A percentile compares a stretch with the other conserved stretches of the same genome.
Conservation (phyloP, 805 yeast species). For the Starmerella bacillaris region DNA sequence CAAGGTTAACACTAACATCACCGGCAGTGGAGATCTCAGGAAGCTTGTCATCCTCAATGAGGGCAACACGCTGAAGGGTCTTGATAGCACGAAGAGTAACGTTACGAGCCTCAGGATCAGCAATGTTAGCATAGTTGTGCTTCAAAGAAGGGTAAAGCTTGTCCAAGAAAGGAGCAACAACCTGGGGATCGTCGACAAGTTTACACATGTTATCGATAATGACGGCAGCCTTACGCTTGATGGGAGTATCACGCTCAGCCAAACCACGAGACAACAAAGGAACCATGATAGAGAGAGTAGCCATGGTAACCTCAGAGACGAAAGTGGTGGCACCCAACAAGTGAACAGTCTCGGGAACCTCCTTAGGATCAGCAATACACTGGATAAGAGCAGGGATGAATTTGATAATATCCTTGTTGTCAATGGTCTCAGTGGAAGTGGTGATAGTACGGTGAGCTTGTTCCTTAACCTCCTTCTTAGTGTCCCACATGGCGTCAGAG, state of each 20-base stretch:
- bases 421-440: conserved; percentile 91
- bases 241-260: conserved; percentile 98
- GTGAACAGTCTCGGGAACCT: conserved; percentile 98
- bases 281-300: conserved; percentile 97
- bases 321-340: conserved; percentile 98
- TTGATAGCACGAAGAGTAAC: conserved; percentile 92
- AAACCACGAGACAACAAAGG: conserved; percentile 98
- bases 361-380: conserved; percentile 92
- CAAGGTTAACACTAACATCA: conserved; percentile 76
- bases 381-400: conserved; percentile 94
- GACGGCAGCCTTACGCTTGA: conserved; percentile 99
- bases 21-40: conserved; percentile 99
- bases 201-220: conserved; percentile 99
- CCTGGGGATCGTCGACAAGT: conserved; percentile 99
- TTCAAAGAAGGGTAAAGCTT: conserved; percentile 91
- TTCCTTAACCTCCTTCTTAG: conserved; percentile 92
- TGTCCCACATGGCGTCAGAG: conserved; percentile 99
- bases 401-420: conserved; percentile 99
- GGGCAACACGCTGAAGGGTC: conserved; percentile 98
- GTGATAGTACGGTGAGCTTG: conserved; percentile 93
- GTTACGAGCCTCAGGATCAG: conserved; percentile 99
- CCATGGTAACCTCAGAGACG: conserved; percentile 98
- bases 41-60: conserved; percentile 71
- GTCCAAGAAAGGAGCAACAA: conserved; percentile 97
- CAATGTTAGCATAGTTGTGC: conserved; percentile 86